Percentiles rank a stretch among this genome's conserved stretches.
These are phyloP conservation scores for Pythium aphanidermatum DNA, from an alignment of 352 stramenopile species.

Conservation along the genomic window DNA sequence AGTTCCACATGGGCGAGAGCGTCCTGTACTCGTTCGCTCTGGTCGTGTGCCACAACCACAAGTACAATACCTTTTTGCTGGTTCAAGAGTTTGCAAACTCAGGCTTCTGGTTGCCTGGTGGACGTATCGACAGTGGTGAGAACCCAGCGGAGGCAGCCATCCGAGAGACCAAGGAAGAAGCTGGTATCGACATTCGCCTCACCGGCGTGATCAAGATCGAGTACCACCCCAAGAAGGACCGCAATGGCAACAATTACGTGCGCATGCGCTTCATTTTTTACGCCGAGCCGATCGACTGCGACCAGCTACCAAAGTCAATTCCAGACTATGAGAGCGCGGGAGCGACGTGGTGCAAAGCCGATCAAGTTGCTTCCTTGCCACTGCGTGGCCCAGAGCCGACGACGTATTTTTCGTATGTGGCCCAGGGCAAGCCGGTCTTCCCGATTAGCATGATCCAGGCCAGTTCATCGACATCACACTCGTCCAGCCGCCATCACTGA, in stretches of 20 bases:
- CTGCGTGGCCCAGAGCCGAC: constrained; percentile 68
- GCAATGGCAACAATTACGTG: constrained; percentile 60
- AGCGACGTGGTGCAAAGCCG: constrained; percentile 66
- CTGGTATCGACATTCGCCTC: constrained; percentile 72
- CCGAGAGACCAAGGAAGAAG: constrained; percentile 84
- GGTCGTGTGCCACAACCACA: constrained; percentile 79
- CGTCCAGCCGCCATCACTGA: constrained; percentile 4
- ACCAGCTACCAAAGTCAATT: constrained; percentile 80
- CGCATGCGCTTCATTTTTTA: constrained; percentile 86
- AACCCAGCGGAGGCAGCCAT: constrained; percentile 69
- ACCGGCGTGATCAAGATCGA: constrained; percentile 79
- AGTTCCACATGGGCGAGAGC: constrained; percentile 71
- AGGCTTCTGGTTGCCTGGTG: constrained; percentile 77
- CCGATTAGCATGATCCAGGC: constrained; percentile 71
- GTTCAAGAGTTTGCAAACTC: constrained; percentile 86
- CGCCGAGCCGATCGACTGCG: constrained; percentile 65
- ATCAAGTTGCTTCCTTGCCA: constrained; percentile 61
- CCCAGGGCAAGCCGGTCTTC: constrained; percentile 59
- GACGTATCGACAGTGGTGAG: constrained; percentile 72
- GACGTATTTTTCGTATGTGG: constrained; percentile 73
- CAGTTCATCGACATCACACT: constrained; percentile 29
- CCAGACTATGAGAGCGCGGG: constrained; percentile 84
- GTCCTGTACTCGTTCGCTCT: constrained; percentile 80
- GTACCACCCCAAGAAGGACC: constrained; percentile 81
- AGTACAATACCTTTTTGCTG: constrained; percentile 77